A percentile compares a stretch with the other conserved stretches of the same genome.
phyloP scores from a whole-genome alignment of 2,329 filamentous ascomycete genomes.

The Aureobasidium sp. region DNA sequence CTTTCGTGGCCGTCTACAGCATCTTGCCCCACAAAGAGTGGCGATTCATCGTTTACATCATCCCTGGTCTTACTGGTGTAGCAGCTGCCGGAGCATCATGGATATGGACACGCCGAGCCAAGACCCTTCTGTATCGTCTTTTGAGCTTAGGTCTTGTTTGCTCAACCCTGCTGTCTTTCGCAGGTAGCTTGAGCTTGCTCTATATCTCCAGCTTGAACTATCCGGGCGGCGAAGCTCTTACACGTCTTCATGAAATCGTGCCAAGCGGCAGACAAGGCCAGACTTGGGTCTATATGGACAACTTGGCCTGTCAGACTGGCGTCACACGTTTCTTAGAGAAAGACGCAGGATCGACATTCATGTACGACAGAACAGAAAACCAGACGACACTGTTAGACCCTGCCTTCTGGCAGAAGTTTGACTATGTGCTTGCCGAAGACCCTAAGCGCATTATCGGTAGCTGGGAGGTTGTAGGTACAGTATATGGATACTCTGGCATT shows the following conservation, averaged over 20 bases:
- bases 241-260: slow-evolving; percentile 31
- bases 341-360: slow-evolving; percentile 35
- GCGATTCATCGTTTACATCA: slow-evolving; percentile 84
- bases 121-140: slow-evolving; percentile 50
- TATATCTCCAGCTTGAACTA: slow-evolving; percentile 85
- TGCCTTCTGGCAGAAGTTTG: slow-evolving; percentile 51
- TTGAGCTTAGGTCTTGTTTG: slow-evolving; percentile 49
- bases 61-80: slow-evolving; percentile 72
- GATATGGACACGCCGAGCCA: slow-evolving; percentile 53
- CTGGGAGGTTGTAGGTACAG: slow-evolving; percentile 46
- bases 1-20: slow-evolving; percentile 76
- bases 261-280: background rate
- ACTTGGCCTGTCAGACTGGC: slow-evolving; percentile 57
- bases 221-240: slow-evolving; percentile 76
- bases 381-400: slow-evolving; percentile 40
- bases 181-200: slow-evolving; percentile 59
- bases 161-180: slow-evolving; percentile 55
- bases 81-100: slow-evolving; percentile 67
- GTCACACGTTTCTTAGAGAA: slow-evolving; percentile 53
- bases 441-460: slow-evolving; percentile 40
- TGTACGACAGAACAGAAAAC: slow-evolving; percentile 55
- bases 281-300: slow-evolving; percentile 49
- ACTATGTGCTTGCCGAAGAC: slow-evolving; percentile 51
- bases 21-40: slow-evolving; percentile 92
- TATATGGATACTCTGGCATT: slow-evolving; percentile 47